Conservation (phyloP, 345 rosid genomes). For the Cochlearia excelsa region DNA sequence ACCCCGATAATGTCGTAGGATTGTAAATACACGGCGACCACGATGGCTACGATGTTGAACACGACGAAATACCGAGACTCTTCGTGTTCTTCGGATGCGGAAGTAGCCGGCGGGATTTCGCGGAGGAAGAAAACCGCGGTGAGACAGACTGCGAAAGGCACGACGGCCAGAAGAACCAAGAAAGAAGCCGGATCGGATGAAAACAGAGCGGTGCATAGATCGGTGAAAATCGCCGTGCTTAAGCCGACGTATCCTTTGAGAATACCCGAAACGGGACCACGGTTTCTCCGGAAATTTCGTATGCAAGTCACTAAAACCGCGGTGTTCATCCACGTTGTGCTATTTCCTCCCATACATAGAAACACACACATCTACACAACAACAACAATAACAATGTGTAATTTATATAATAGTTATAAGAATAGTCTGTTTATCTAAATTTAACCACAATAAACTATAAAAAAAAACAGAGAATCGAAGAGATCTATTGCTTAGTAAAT, state of each 20-base stretch:
- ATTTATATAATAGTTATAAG: too few species aligned
- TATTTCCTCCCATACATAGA: too few species aligned
- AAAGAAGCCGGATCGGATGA: slow-evolving; percentile 46
- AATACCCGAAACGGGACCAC: slow-evolving; percentile 60
- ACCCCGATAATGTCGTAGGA: slow-evolving; percentile 49
- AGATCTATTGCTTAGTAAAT: too few species aligned
- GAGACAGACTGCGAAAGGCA: slow-evolving; percentile 51
- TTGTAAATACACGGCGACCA: slow-evolving; percentile 48
- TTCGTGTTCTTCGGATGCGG: slow-evolving; percentile 30
- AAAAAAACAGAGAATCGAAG: too few species aligned
- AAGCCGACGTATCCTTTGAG: slow-evolving; percentile 64
- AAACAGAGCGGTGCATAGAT: slow-evolving; percentile 52
- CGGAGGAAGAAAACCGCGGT: slow-evolving; percentile 49
- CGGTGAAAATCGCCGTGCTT: slow-evolving; percentile 64
- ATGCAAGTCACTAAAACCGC: slow-evolving; percentile 51
- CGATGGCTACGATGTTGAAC: slow-evolving; percentile 48
- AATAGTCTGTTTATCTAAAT: too few species aligned
- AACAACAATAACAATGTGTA: background rate
- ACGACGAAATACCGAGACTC: slow-evolving; percentile 42
- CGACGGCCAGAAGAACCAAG: slow-evolving; percentile 51
- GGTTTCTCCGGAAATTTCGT: slow-evolving; percentile 53
- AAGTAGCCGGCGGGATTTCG: slow-evolving; percentile 34
- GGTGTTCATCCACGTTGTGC: too few species aligned
- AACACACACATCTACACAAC: slow-evolving; percentile 51
- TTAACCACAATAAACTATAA: too few species aligned